Evolutionary conservation across 225 moss, liverwort and hornwort genomes (phyloP).

Genomic region (Polytrichum formosum): DNA sequence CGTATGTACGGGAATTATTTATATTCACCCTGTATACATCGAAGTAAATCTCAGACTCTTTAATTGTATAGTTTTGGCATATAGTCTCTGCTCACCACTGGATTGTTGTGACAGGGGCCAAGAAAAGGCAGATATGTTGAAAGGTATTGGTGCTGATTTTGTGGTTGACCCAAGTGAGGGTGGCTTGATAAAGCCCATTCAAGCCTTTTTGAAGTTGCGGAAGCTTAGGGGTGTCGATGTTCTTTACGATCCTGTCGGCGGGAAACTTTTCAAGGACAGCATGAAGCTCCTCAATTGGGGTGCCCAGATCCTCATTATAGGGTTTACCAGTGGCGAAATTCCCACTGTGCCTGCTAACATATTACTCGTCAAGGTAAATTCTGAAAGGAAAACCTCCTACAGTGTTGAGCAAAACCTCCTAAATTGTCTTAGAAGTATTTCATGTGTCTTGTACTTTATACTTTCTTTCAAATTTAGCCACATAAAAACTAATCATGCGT

Average conservation of each 20-base stretch:
- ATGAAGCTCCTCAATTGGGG: constrained; percentile 88
- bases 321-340: constrained; percentile 91
- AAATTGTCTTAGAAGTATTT: no score
- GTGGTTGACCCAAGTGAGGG: constrained; percentile 76
- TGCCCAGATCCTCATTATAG: constrained; percentile 83
- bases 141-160: constrained; percentile 74
- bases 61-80: no score
- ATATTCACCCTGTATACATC: no score
- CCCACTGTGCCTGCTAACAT: constrained; percentile 84
- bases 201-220: constrained; percentile 68
- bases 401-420: no score
- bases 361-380: constrained; percentile 78
- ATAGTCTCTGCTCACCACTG: no score
- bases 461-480: no score
- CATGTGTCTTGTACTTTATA: no score
- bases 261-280: constrained; percentile 86
- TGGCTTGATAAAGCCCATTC: constrained; percentile 63
- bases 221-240: constrained; percentile 79
- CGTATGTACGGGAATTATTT: no score
- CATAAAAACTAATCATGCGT: no score
- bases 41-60: no score
- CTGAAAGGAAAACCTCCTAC: no score
- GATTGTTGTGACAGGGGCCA: constrained; percentile 47
- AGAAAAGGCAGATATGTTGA: constrained; percentile 73
- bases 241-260: constrained; percentile 94